phyloP scores from a whole-genome alignment of 108 stramenopile genomes.

The Cylindrotheca fusiformis region DNA sequence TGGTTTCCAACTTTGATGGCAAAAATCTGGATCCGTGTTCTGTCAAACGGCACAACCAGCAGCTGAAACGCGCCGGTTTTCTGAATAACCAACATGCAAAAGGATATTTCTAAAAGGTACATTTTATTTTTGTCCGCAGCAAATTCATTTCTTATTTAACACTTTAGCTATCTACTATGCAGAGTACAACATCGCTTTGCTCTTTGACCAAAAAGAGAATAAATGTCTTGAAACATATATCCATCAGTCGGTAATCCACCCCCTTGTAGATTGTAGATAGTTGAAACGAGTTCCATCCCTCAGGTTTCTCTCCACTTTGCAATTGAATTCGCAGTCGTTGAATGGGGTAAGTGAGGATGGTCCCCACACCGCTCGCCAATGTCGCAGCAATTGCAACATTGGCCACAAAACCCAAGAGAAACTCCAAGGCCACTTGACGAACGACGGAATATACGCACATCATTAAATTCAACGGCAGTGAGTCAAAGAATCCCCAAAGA shows the following conservation, averaged over 20 bases:
- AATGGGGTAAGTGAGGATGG: background rate
- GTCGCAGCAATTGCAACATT: background rate
- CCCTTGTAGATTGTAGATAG: background rate
- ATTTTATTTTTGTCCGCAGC: background rate
- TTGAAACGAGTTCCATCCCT: background rate
- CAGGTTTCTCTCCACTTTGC: background rate
- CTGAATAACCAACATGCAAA: constrained; percentile 83
- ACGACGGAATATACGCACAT: background rate
- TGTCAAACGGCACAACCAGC: constrained; percentile 63
- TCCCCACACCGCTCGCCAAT: background rate
- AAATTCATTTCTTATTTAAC: too few relatives aligned
- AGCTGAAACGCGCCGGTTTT: constrained; percentile 70
- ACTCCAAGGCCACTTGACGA: background rate
- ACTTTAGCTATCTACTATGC: background rate
- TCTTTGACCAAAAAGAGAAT: background rate
- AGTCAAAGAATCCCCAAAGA: background rate
- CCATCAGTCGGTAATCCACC: background rate
- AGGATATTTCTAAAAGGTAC: constrained; percentile 58
- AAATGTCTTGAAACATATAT: background rate
- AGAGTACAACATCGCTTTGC: background rate
- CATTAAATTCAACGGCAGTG: background rate
- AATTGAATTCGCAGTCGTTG: background rate
- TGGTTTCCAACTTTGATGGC: constrained; percentile 72
- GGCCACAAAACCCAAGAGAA: background rate
- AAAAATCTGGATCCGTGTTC: constrained; percentile 75